Base-by-base conservation (phyloP, 2,329 filamentous ascomycete genomes). In the Mycosphaerella arachidis region DNA sequence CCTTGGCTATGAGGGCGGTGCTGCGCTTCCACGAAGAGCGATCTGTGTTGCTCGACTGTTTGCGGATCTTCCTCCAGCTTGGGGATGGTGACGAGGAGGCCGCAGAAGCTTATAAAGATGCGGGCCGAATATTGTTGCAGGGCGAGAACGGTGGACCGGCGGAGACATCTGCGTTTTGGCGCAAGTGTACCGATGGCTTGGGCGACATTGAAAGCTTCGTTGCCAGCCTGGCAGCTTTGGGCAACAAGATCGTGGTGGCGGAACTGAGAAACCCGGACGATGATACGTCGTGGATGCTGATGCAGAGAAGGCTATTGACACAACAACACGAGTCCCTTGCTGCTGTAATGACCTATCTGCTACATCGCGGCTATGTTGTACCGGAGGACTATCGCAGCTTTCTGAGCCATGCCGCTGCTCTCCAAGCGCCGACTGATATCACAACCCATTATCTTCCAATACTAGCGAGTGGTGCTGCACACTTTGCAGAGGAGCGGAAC, bases 261-360 rank as follows among this genome's bases (percentile, higher is more conserved):
- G 89, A 90, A 4, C 85, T 89, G 64, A 79, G 78, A 6, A 81
- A 82, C 29, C 76, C 82, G 48, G 81, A 82, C 9, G 89, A 92
- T 65, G 81, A 88, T 58, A 81, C 88, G 66, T 90, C 96, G 71
- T 88, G 88, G 3, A 83, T 96, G 63, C 87, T 92, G 67, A 90
- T 90, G 69, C 90, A 96, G 68, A 86, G 88, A 48, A 79, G 85
- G 66, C 95, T 91, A 70, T 81, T 99, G 55, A 85, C 88, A 24
- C 87, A 91, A 70, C 93, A 99, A 74, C 95, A 99, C 72, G 93
- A 99, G 72, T 85, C 89, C 16, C 79, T 99, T 16, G 87, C 88
- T 12, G 83, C 91, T n/a, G 89, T 96, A 56, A 78, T 95, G 55
- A 87, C 86, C 62, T 86, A 89, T 62, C 84, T 94, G 57, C 84